phyloP scores from a whole-genome alignment of 345 rosid species.

The Hibiscus syriacus region DNA sequence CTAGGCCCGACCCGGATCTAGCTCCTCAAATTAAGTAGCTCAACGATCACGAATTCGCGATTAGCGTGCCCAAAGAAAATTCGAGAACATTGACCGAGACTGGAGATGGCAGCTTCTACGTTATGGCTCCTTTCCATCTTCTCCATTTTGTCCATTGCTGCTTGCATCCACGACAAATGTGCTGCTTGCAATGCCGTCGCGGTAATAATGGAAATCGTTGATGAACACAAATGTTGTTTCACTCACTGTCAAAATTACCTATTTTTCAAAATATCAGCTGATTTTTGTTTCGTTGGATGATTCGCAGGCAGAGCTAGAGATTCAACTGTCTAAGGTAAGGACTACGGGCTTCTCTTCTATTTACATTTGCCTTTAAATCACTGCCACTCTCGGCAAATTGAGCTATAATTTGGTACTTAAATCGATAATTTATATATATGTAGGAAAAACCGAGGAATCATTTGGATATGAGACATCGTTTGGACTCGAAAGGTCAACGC shows the following conservation, averaged over 20 bases:
- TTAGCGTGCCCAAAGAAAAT: not conserved
- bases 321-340: constrained; percentile 62
- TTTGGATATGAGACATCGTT: constrained; percentile 87
- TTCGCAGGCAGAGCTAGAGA: constrained; percentile 76
- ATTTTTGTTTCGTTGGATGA: constrained; percentile 11
- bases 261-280: not conserved
- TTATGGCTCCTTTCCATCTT: constrained; percentile 23
- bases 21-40: not conserved
- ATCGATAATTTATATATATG: not conserved
- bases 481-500: constrained; percentile 87
- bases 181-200: constrained; percentile 86
- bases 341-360: not conserved
- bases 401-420: not conserved
- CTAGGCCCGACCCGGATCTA: not conserved
- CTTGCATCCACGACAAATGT: constrained; percentile 62
- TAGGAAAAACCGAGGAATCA: constrained; percentile 93
- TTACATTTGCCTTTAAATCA: not conserved
- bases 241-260: not conserved
- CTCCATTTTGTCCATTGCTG: constrained; percentile 23
- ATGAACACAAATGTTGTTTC: not conserved
- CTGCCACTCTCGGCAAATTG: not conserved
- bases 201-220: constrained; percentile 30
- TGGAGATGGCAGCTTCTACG: not conserved
- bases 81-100: not conserved
- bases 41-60: not conserved